Conservation (phyloP, 495 filamentous ascomycete species). For the Penicillium waksmanii region DNA sequence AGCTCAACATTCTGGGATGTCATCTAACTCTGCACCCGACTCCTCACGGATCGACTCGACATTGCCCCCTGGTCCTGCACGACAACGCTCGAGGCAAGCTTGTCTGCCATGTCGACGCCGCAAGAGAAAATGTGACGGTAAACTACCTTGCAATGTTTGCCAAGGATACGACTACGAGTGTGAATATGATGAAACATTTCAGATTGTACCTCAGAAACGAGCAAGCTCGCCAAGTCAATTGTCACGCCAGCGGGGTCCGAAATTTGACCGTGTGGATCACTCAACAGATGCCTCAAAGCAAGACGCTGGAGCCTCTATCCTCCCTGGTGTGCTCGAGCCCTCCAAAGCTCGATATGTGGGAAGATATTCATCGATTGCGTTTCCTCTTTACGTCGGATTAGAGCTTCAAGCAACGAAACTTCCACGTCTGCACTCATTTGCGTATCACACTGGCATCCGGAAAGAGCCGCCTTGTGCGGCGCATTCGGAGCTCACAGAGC, state of each 20-base stretch:
- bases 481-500: slow-evolving; percentile 20
- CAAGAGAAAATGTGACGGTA: slow-evolving; percentile 49
- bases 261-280: slow-evolving; percentile 10
- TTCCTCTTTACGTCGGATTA: slow-evolving; percentile 44
- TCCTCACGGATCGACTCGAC: background rate
- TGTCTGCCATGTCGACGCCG: slow-evolving; percentile 47
- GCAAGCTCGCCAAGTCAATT: background rate
- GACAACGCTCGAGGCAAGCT: slow-evolving; percentile 37
- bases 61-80: slow-evolving; percentile 14
- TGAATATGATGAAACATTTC: slow-evolving; percentile 27
- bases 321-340: slow-evolving; percentile 26
- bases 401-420: slow-evolving; percentile 42
- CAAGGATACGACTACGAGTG: slow-evolving; percentile 47
- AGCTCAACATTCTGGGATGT: background rate
- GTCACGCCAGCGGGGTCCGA: background rate
- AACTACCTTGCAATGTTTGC: slow-evolving; percentile 44
- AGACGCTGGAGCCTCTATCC: slow-evolving; percentile 15
- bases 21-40: background rate
- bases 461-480: slow-evolving; percentile 25
- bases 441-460: slow-evolving; percentile 46
- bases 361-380: slow-evolving; percentile 47
- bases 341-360: slow-evolving; percentile 38
- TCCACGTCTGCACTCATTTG: slow-evolving; percentile 50
- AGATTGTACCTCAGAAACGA: slow-evolving; percentile 12
- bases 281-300: slow-evolving; percentile 1